A percentile compares a stretch with the other conserved stretches of the same genome.
phyloP scores from a whole-genome alignment of 306 rosid genomes.

The Sesbania bispinosa region DNA sequence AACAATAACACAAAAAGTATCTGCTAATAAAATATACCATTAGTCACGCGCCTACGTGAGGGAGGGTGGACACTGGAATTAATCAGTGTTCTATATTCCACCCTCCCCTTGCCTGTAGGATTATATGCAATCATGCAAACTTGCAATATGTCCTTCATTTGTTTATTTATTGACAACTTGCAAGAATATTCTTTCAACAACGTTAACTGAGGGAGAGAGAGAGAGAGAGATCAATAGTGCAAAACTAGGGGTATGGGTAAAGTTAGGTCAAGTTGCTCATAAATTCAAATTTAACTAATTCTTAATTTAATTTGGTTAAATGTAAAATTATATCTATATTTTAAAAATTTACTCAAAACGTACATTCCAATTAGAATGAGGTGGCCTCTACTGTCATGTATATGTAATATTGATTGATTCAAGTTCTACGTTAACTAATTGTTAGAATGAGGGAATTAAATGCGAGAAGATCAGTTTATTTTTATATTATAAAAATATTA shows the following conservation, averaged over 20 bases:
- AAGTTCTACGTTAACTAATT: no score
- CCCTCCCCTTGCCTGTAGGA: no score
- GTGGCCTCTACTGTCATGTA: no score
- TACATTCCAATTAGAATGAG: no score
- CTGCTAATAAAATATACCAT: neutral
- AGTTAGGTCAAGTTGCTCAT: neutral
- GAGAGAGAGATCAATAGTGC: no score
- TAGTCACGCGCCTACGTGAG: neutral
- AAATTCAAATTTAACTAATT: neutral
- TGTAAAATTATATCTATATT: no score
- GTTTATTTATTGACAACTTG: neutral
- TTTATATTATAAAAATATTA: no score
- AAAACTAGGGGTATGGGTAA: slow-evolving; percentile 7
- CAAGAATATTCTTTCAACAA: slow-evolving; percentile 3
- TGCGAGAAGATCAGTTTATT: no score
- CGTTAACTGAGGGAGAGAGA: neutral
- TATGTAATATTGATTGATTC: no score
- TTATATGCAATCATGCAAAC: neutral
- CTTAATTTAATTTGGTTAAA: no score
- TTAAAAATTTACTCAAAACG: no score
- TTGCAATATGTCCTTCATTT: neutral
- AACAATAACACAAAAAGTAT: neutral
- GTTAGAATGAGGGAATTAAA: no score
- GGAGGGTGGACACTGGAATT: neutral
- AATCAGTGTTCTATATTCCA: neutral